Conservation (phyloP, 441 rosid species). For the Metrosideros polymorpha region DNA sequence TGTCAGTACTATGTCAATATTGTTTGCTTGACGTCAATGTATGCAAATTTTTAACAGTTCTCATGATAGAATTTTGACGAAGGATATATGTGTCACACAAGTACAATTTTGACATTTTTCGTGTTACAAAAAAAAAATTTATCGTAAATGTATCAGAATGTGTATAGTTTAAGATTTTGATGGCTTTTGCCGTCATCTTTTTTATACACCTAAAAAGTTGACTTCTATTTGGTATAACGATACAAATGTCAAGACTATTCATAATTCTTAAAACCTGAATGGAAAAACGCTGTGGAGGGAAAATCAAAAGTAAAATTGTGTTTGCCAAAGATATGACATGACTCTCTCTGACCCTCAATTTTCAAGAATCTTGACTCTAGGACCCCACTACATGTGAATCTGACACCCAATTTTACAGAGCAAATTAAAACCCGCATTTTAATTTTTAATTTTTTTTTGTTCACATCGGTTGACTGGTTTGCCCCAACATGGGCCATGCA, state of each 20-base stretch:
- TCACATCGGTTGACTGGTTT: neutral
- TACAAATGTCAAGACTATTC: neutral
- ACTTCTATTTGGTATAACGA: accelerated
- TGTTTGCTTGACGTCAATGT: no score
- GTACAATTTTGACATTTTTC: no score
- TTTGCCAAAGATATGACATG: neutral
- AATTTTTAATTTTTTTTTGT: neutral
- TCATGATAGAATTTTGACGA: no score
- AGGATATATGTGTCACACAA: no score
- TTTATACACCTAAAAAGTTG: accelerated
- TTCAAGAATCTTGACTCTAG: neutral
- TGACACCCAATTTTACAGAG: neutral
- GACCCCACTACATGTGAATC: neutral
- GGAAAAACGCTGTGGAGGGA: neutral
- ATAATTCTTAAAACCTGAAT: neutral
- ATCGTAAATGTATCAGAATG: no score
- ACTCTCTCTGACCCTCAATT: no score
- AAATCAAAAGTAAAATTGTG: neutral
- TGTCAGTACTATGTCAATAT: no score
- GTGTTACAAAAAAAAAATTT: no score
- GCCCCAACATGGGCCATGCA: neutral
- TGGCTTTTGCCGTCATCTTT: no score
- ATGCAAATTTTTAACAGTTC: no score
- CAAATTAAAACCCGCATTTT: no score
- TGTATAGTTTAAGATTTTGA: no score